Conservation (phyloP, 106 monocot genomes). For the Acorus calamus region DNA sequence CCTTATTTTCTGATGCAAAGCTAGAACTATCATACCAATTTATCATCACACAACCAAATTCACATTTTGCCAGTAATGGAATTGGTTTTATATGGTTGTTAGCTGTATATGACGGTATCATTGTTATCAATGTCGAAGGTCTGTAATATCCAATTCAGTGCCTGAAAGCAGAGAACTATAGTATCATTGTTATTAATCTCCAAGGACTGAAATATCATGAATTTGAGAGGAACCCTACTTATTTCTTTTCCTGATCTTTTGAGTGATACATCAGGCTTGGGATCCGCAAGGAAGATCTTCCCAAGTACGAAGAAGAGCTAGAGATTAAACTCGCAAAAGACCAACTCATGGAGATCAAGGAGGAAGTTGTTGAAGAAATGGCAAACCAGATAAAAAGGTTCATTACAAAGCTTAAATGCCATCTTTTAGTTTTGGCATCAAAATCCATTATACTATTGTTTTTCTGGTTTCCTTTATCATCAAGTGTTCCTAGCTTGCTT, state of each 20-base stretch:
- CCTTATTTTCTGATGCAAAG: too few species aligned
- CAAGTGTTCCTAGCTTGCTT: background rate
- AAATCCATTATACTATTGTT: background rate
- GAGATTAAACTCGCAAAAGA: slow-evolving; percentile 79
- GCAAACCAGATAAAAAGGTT: slow-evolving; percentile 78
- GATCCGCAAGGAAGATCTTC: slow-evolving; percentile 72
- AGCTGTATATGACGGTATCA: too few species aligned
- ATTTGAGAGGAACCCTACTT: too few species aligned
- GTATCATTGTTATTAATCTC: too few species aligned
- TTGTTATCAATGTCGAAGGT: too few species aligned
- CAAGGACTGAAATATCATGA: too few species aligned
- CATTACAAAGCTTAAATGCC: background rate
- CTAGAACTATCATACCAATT: too few species aligned
- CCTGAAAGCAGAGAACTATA: too few species aligned
- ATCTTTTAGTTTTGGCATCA: background rate
- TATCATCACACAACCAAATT: too few species aligned
- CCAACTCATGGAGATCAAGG: slow-evolving; percentile 63
- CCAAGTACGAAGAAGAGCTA: slow-evolving; percentile 73
- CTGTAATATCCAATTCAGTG: too few species aligned
- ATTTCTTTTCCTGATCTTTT: background rate
- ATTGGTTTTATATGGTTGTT: too few species aligned
- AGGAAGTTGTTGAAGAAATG: slow-evolving; percentile 80
- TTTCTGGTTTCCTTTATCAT: background rate
- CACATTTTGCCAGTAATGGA: too few species aligned
- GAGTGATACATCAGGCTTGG: slow-evolving; percentile 51